phyloP scores from a whole-genome alignment of 2,329 filamentous ascomycete species.

The Xylaria sp. region DNA sequence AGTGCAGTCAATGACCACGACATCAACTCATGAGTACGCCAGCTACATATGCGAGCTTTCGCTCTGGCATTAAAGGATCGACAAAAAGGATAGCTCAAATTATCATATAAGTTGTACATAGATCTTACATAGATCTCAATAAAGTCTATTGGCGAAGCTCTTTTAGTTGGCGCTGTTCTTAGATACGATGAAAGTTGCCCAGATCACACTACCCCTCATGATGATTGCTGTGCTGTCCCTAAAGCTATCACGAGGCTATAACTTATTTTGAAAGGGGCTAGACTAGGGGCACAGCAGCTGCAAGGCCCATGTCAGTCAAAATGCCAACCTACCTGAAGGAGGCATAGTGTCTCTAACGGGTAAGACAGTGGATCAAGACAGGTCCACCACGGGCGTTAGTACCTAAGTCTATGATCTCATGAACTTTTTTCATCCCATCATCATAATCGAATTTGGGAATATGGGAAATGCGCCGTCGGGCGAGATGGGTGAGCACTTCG shows the following conservation, averaged over 20 bases:
- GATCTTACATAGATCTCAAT: too few relatives aligned
- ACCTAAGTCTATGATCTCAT: constrained; percentile 16
- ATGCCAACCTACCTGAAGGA: background rate
- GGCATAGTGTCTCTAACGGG: constrained; percentile 1
- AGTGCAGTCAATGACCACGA: background rate
- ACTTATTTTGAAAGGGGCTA: background rate
- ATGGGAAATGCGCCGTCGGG: background rate
- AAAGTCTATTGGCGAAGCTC: background rate
- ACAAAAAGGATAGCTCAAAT: background rate
- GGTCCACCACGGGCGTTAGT: background rate
- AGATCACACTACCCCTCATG: too few relatives aligned
- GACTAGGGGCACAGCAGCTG: background rate
- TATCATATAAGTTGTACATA: background rate
- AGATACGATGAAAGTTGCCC: too few relatives aligned
- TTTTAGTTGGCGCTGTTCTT: background rate
- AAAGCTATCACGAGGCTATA: constrained; percentile 4
- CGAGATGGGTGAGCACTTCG: constrained; percentile 1
- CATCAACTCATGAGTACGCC: background rate
- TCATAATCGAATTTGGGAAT: constrained; percentile 3
- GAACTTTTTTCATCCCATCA: constrained; percentile 6
- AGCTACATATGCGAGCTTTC: background rate
- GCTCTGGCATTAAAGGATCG: background rate
- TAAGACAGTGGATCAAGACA: background rate
- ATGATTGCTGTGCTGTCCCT: background rate
- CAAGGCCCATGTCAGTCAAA: background rate